Evolutionary conservation across 1,139 yeast species (phyloP).

Genomic region (Yamadazyma mexicana): DNA sequence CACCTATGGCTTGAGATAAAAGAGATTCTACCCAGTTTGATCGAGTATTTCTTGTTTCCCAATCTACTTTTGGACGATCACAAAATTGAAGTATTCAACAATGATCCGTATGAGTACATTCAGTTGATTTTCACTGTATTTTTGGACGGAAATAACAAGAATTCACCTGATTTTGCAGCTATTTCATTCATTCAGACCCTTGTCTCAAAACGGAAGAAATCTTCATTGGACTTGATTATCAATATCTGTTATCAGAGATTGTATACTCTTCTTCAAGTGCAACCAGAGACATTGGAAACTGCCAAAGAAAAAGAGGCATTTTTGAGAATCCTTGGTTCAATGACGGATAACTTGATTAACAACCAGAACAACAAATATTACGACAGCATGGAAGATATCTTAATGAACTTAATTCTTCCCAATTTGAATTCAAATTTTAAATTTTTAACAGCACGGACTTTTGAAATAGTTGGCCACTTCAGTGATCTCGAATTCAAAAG

Average conservation of each 20-base stretch:
- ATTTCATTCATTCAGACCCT: slow-evolving; percentile 62
- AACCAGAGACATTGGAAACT: slow-evolving; percentile 47
- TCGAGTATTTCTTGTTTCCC: slow-evolving; percentile 78
- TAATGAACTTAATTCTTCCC: slow-evolving; percentile 68
- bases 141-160: slow-evolving; percentile 49
- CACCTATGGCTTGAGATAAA: slow-evolving; percentile 68
- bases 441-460: slow-evolving; percentile 82
- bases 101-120: slow-evolving; percentile 89
- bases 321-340: slow-evolving; percentile 72
- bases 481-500: slow-evolving; percentile 61
- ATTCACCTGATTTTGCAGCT: slow-evolving; percentile 69
- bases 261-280: slow-evolving; percentile 29
- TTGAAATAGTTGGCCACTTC: slow-evolving; percentile 73
- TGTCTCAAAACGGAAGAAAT: slow-evolving; percentile 62
- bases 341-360: slow-evolving; percentile 58
- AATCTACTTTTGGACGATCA: slow-evolving; percentile 70
- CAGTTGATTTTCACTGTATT: slow-evolving; percentile 68
- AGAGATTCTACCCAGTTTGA: slow-evolving; percentile 65
- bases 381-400: slow-evolving; percentile 66
- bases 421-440: slow-evolving; percentile 63
- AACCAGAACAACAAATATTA: slow-evolving; percentile 57
- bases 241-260: slow-evolving; percentile 64
- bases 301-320: slow-evolving; percentile 82
- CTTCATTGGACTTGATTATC: slow-evolving; percentile 63
- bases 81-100: slow-evolving; percentile 74